Percentiles rank a stretch among this genome's conserved stretches.
These are phyloP conservation scores for Nasturtium officinale DNA, from an alignment of 345 rosid genomes.

Conservation along the genomic window DNA sequence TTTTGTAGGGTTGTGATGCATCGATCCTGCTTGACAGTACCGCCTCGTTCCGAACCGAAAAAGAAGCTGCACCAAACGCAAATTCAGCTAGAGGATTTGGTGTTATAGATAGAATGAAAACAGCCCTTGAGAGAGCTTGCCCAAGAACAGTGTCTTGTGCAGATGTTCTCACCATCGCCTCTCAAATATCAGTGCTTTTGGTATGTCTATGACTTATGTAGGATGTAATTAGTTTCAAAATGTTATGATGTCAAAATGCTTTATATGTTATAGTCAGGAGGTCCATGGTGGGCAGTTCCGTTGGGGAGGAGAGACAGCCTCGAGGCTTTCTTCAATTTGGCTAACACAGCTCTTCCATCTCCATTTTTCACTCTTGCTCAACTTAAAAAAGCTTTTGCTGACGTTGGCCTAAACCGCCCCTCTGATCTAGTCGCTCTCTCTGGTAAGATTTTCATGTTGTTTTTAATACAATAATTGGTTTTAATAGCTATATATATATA, in stretches of 20 bases:
- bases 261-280: conserved; percentile 41
- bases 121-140: conserved; percentile 49
- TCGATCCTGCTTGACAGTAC: conserved; percentile 57
- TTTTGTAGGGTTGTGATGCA: conserved; percentile 63
- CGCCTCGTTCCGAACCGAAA: conserved; percentile 50
- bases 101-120: conserved; percentile 59
- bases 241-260: background rate
- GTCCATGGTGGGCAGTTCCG: conserved; percentile 44
- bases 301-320: conserved; percentile 47
- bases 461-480: too few relatives aligned
- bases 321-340: conserved; percentile 40
- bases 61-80: conserved; percentile 53
- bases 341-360: conserved; percentile 44
- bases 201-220: conserved; percentile 23
- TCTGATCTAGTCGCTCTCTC: conserved; percentile 48
- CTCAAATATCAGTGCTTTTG: conserved; percentile 47
- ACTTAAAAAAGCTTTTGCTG: conserved; percentile 30
- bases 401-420: conserved; percentile 40
- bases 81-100: conserved; percentile 60
- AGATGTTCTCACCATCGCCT: conserved; percentile 56
- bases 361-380: conserved; percentile 29
- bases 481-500: too few relatives aligned
- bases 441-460: conserved; percentile 29
- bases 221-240: background rate
- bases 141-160: conserved; percentile 61